phyloP scores from a whole-genome alignment of 768 basidiomycete species.

The Brasilioporus rufonigricans region DNA sequence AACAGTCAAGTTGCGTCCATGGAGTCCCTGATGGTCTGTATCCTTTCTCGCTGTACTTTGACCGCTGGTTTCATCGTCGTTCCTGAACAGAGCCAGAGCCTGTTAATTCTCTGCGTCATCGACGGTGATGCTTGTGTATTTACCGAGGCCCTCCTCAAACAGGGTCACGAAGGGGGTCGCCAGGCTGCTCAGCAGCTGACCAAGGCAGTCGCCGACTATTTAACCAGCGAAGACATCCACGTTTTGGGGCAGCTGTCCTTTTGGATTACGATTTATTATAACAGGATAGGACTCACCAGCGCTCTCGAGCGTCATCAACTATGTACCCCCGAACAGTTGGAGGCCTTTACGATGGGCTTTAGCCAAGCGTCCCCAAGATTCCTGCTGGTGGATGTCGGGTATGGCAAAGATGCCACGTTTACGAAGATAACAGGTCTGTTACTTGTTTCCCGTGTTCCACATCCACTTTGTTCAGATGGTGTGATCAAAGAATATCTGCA shows the following conservation, averaged over 20 bases:
- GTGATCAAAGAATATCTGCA: conserved; percentile 60
- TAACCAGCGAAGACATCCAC: conserved; percentile 59
- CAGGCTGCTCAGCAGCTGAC: conserved; percentile 63
- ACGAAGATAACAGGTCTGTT: conserved; percentile 67
- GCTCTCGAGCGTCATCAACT: conserved; percentile 49
- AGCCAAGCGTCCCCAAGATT: conserved; percentile 74
- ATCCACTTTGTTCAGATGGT: not conserved
- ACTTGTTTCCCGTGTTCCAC: not conserved
- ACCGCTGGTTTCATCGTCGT: conserved; percentile 1
- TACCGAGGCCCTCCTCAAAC: conserved; percentile 51
- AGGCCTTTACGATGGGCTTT: conserved; percentile 70
- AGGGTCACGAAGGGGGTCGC: conserved; percentile 65
- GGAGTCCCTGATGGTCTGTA: conserved; percentile 47
- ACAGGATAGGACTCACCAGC: conserved; percentile 54
- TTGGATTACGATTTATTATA: conserved; percentile 73
- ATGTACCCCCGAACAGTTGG: conserved; percentile 64
- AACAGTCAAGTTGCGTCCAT: conserved; percentile 61
- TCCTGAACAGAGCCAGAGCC: conserved; percentile 52
- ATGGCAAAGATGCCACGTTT: conserved; percentile 57
- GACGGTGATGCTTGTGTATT: conserved; percentile 74
- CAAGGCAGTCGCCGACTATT: conserved; percentile 64
- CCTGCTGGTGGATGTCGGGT: conserved; percentile 65
- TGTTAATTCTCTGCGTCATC: conserved; percentile 71
- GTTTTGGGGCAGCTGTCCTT: conserved; percentile 66
- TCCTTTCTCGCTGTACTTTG: not conserved